These are phyloP conservation scores for Claviceps fusiformis DNA, from an alignment of 2,329 filamentous ascomycete genomes.

Conservation along the genomic window DNA sequence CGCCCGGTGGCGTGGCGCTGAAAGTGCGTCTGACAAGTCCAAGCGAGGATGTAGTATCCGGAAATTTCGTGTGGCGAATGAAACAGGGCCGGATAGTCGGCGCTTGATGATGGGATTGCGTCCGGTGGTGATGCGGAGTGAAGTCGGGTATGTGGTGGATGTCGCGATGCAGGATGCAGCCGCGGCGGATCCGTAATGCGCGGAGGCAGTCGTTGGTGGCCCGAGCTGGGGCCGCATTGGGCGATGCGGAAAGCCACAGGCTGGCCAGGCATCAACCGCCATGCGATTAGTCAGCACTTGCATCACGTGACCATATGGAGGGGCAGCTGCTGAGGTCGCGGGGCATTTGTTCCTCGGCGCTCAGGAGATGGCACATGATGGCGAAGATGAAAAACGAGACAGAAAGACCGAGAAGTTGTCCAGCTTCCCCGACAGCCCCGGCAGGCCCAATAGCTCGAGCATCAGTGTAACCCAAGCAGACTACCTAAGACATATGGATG, in stretches of 20 bases:
- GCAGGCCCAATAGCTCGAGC: too few species aligned
- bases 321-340: not conserved
- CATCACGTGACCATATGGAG: not conserved
- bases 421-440: not conserved
- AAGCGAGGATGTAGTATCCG: slow-evolving; percentile 1
- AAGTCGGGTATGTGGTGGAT: slow-evolving; percentile 7
- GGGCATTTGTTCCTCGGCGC: not conserved
- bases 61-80: slow-evolving; percentile 18
- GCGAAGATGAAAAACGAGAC: too few species aligned
- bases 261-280: not conserved
- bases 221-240: not conserved
- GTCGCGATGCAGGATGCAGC: not conserved
- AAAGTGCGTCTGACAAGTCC: slow-evolving; percentile 9
- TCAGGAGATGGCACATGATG: too few species aligned
- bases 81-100: slow-evolving; percentile 7
- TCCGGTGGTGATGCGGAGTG: slow-evolving; percentile 9
- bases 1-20: not conserved
- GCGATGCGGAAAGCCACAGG: not conserved
- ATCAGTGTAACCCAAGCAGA: too few species aligned
- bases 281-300: slow-evolving; percentile 1
- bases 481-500: too few species aligned
- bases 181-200: slow-evolving; percentile 3
- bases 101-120: slow-evolving; percentile 4
- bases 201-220: not conserved
- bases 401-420: too few species aligned